Conservation (phyloP, 176 grass and related monocot species). For the Thinopyrum elongatum region DNA sequence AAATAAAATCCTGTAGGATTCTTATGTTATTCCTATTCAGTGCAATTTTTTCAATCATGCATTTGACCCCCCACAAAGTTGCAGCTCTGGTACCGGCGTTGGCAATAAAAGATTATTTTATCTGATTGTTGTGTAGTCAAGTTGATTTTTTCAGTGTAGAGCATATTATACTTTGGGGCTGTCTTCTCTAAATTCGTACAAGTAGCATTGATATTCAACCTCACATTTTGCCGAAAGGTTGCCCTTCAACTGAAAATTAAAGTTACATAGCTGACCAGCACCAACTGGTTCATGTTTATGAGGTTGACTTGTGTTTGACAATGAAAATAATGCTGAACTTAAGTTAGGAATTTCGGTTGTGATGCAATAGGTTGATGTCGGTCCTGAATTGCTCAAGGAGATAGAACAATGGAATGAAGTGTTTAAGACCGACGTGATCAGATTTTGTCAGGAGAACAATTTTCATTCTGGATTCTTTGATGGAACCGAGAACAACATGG, state of each 20-base stretch:
- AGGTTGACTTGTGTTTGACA: not conserved
- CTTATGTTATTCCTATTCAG: not conserved
- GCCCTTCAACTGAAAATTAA: not conserved
- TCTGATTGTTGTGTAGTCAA: not conserved
- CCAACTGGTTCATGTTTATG: not conserved
- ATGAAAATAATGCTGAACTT: not conserved
- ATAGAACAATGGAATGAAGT: constrained; percentile 85
- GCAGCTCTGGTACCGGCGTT: not conserved
- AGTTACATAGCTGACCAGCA: not conserved
- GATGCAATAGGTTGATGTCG: constrained; percentile 58
- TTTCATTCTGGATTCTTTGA: constrained; percentile 94
- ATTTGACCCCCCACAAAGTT: not conserved
- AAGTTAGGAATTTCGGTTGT: constrained; percentile 14
- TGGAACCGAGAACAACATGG: constrained; percentile 82
- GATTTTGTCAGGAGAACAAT: constrained; percentile 92
- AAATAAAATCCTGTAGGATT: no score
- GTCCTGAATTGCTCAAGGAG: constrained; percentile 71
- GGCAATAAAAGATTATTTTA: not conserved
- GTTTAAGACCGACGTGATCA: constrained; percentile 72
- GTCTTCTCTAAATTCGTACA: not conserved
- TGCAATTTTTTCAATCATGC: not conserved
- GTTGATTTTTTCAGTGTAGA: not conserved
- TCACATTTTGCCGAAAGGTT: not conserved
- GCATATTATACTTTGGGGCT: not conserved
- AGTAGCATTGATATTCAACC: not conserved